Conservation (phyloP, 2,329 filamentous ascomycete genomes). For the Cercospora brassicicola region DNA sequence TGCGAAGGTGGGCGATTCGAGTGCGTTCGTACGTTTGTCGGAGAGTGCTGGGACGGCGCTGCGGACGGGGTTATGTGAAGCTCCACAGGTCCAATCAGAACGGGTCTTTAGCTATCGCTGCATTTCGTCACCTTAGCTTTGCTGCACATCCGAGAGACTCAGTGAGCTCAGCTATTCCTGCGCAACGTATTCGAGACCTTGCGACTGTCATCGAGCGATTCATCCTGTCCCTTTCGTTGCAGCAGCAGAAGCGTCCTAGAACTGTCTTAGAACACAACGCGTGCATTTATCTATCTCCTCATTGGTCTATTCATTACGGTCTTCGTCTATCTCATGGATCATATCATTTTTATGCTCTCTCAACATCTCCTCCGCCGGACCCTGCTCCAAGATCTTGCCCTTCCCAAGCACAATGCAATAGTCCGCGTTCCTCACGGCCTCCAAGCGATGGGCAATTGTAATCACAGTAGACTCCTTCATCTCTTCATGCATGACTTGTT, state of each 20-base stretch:
- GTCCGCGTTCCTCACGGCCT: slow-evolving; percentile 61
- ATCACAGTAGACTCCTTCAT: slow-evolving; percentile 62
- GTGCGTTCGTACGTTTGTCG: neutral
- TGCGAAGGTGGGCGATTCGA: neutral
- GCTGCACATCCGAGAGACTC: neutral
- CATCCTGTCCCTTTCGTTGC: neutral
- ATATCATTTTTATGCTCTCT: slow-evolving; percentile 9
- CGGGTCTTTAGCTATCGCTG: neutral
- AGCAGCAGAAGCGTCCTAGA: neutral
- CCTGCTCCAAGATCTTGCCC: slow-evolving; percentile 48
- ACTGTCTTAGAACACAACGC: neutral
- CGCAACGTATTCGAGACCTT: neutral
- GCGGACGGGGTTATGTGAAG: neutral
- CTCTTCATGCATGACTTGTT: slow-evolving; percentile 57
- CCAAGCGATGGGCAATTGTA: slow-evolving; percentile 64
- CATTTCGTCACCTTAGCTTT: neutral
- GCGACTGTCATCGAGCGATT: neutral
- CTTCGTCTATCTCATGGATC: slow-evolving; percentile 18
- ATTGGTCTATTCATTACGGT: neutral
- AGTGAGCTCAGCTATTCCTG: neutral
- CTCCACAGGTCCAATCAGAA: neutral
- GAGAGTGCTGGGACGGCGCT: neutral
- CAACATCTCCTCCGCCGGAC: slow-evolving; percentile 36
- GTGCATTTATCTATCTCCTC: neutral
- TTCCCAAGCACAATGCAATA: slow-evolving; percentile 57